Conservation (phyloP, 2,329 filamentous ascomycete species). For the Curvularia lunata region DNA sequence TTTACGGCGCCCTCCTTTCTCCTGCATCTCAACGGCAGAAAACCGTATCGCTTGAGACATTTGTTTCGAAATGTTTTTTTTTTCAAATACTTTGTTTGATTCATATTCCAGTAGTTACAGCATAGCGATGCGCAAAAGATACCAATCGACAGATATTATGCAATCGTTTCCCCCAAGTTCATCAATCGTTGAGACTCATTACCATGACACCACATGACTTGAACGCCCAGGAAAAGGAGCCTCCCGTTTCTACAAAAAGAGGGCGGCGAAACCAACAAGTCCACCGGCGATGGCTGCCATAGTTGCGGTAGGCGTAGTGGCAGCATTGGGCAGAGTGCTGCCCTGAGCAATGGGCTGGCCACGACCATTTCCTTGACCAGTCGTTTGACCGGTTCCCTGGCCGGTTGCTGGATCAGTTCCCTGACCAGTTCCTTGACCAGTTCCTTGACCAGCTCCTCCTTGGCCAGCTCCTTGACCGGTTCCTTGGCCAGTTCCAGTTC, state of each 20-base stretch:
- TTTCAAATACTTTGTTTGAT: neutral
- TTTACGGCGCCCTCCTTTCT: neutral
- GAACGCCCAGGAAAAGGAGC: no score
- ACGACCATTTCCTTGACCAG: neutral
- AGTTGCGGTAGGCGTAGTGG: neutral
- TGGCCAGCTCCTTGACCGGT: no score
- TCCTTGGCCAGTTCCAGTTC: no score
- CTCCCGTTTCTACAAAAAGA: constrained; percentile 3
- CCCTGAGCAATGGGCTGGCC: neutral
- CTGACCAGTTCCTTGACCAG: neutral
- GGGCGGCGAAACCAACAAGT: constrained; percentile 2
- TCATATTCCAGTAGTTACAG: neutral
- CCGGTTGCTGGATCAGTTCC: neutral
- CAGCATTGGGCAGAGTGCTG: neutral
- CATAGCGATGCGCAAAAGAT: neutral
- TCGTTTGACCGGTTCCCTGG: neutral
- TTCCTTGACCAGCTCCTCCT: neutral
- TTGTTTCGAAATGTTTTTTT: neutral
- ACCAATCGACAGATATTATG: neutral
- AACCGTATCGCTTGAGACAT: neutral
- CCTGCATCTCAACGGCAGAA: neutral
- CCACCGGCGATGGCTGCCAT: constrained; percentile 6
- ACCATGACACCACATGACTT: neutral
- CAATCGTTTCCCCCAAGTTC: neutral
- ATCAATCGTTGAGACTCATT: neutral